Evolutionary conservation across 78 protist species (phyloP), one percentile per base, ranked within the genome.

Genomic region (Diacronema lutheri): DNA sequence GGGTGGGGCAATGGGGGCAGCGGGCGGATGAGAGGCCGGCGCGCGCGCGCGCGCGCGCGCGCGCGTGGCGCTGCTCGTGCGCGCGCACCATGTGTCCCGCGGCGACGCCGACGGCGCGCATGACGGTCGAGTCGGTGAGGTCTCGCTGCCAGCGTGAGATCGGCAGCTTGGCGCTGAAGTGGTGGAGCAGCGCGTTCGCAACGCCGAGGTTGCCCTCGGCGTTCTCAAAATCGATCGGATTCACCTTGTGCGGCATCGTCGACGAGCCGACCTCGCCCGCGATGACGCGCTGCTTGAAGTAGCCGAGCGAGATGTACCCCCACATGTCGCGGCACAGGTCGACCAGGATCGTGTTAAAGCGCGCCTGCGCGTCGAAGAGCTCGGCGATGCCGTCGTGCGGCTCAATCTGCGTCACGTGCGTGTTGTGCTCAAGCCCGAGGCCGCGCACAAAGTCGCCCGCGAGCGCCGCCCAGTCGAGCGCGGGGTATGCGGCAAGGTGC

Each of bases 231-330:
- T 95, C 97, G 83, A 95, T 93, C 35, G 97, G 96, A 82, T 95
- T 95, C 57, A 95, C 97, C 84, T 95, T 95, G 88, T 95, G 97
- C 33, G 97, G 97, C 97, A 95, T 95, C 60, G 97, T 89, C 25
- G 95, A 91, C 62, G 93, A 87, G 1, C 97, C 97, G 13, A 95
- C 92, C 71, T 95, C 97, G 37, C 94, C 95, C 35, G 88, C 88
- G n/a, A 89, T 13, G 21, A 89, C 88, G 31, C 61, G 77, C 81
- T 91, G 97, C 74, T 86, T 85, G 93, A 94, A 93, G 89, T 92
- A 93, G 60, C 84, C 92, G 85, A 80, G 69, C 12, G 94, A 89
- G 38, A 95, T 85, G 86, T 95, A 95, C 3, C 62, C 23, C 96
- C 97, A 95, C 66, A 93, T 81, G 81, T 95, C 97, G 40, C 95